These are phyloP conservation scores for Ulvella scutata DNA, from an alignment of 139 green algal species.

Conservation along the genomic window DNA sequence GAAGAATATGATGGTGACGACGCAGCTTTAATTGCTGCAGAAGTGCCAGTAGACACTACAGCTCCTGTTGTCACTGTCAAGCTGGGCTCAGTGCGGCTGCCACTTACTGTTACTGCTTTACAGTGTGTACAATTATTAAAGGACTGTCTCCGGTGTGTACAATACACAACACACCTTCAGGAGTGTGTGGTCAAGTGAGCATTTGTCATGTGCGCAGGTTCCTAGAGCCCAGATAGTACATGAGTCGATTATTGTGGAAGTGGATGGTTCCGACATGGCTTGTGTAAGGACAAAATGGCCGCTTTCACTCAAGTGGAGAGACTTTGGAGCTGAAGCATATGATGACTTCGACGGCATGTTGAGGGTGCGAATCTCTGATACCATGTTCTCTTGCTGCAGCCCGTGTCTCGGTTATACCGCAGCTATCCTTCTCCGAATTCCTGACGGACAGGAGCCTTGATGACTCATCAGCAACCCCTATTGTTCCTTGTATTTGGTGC, in stretches of 20 bases:
- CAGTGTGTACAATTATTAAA: not conserved
- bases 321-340: not conserved
- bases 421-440: too few species aligned
- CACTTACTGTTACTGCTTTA: not conserved
- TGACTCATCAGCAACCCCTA: too few species aligned
- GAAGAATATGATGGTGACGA: not conserved
- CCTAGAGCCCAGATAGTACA: not conserved
- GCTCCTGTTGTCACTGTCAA: not conserved
- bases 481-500: too few species aligned
- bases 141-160: not conserved
- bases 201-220: not conserved
- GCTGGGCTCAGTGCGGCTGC: too few species aligned
- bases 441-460: too few species aligned
- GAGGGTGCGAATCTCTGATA: not conserved
- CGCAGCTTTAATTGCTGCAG: not conserved
- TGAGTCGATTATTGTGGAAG: not conserved
- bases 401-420: too few species aligned
- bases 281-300: not conserved
- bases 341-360: not conserved
- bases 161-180: not conserved
- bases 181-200: not conserved
- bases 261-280: not conserved
- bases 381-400: too few species aligned
- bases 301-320: not conserved
- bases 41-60: not conserved